Evolutionary conservation across 1,284 basidiomycete genomes (phyloP), one percentile per base, ranked within the genome.

Genomic region (Naganishia albida): DNA sequence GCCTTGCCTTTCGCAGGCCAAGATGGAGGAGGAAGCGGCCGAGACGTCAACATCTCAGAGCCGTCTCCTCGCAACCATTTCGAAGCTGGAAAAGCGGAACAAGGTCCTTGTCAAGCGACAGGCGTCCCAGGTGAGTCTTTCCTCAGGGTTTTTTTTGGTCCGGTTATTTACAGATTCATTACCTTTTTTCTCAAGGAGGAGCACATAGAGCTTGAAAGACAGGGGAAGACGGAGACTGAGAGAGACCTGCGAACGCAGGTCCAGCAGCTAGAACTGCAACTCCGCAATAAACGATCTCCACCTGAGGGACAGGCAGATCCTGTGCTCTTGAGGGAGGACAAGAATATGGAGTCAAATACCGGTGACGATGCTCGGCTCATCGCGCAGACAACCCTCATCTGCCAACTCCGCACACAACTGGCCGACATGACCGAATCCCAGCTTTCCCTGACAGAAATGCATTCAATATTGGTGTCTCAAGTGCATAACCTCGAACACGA

Each of bases 171-270:
- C 42, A 44, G 42, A 20, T 44, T 3, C 25, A 12, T 25, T 23
- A 25, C 20, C 46, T 25, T 20, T 48, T 7, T 25, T 48, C 20
- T 18, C 26, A 44, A 79, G 78, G 76, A 78, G 59, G 69, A 71
- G 51, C 69, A 72, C 1, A 76, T 79, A 62, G 78, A 78, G 30
- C 69, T 74, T 2, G 77, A 79, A 64, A 67, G 78, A 30, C 66
- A 71, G 59, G 74, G 75, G 3, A 70, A 75, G 38, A 72, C 72
- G 57, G 73, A 73, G 8, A 73, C 75, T 68, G 75, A 77, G 66
- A 55, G 46, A 63, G 18, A 73, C 75, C 56, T 67, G 74, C n/a
- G n/a, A n/a, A 44, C 26, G 18, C 46, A 52, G 18, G n/a, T 46
- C 25, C 60, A 51, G n/a, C n/a, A 44, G 15, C 34, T 43, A 39